These are phyloP conservation scores for Fusarium nanum DNA, from an alignment of 2,329 filamentous ascomycete species.

Conservation along the genomic window DNA sequence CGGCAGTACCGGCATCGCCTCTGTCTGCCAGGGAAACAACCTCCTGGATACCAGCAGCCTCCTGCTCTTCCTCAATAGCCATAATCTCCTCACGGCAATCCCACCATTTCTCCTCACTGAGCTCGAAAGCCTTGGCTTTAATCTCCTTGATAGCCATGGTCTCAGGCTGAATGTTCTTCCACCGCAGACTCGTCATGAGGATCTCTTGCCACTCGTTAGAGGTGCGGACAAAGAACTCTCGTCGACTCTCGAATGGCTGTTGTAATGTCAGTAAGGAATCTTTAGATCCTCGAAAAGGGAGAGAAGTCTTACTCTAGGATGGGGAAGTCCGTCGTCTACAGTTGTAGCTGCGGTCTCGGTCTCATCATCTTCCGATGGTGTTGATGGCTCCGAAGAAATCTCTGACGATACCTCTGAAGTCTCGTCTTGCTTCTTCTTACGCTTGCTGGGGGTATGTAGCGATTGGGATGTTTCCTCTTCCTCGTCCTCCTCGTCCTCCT, in stretches of 20 bases:
- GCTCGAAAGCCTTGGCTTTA: slow-evolving; percentile 87
- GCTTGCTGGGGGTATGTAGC: slow-evolving; percentile 64
- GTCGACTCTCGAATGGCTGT: slow-evolving; percentile 86
- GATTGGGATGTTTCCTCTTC: slow-evolving; percentile 61
- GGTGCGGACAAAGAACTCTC: slow-evolving; percentile 92
- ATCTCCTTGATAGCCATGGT: slow-evolving; percentile 87
- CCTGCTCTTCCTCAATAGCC: slow-evolving; percentile 93
- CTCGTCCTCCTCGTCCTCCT: slow-evolving; percentile 67
- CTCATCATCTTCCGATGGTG: slow-evolving; percentile 57
- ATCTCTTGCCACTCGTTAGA: slow-evolving; percentile 91
- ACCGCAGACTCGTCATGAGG: slow-evolving; percentile 78
- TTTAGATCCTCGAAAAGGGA: not conserved
- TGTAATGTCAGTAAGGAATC: not conserved
- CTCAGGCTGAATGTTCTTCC: slow-evolving; percentile 74
- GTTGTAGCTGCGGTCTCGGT: slow-evolving; percentile 62
- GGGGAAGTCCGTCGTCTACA: slow-evolving; percentile 80
- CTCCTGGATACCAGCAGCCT: slow-evolving; percentile 93
- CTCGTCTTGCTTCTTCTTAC: slow-evolving; percentile 65
- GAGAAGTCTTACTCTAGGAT: slow-evolving; percentile 64
- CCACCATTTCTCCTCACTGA: slow-evolving; percentile 98
- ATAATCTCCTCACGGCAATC: slow-evolving; percentile 95
- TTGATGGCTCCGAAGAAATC: slow-evolving; percentile 40
- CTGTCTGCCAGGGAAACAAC: slow-evolving; percentile 88
- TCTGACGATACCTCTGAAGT: slow-evolving; percentile 55
- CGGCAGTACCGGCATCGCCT: slow-evolving; percentile 62